Base-by-base conservation (phyloP, 768 basidiomycete species). In the Tylopilus vinaceipallidus region DNA sequence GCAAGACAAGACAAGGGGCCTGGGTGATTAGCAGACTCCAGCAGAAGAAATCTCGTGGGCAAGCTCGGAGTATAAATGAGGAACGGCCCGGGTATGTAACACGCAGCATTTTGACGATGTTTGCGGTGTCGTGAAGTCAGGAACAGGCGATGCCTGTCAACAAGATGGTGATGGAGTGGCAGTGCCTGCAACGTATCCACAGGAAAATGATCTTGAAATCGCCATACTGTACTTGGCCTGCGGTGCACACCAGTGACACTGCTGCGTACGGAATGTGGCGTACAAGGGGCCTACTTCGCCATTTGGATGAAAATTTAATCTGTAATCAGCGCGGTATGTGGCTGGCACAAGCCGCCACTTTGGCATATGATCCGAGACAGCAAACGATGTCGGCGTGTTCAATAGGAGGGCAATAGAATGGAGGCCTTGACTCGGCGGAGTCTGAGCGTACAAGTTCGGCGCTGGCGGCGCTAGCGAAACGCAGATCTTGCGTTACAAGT, bases 21-120 rank as follows among this genome's bases (percentile, higher is more conserved):
- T 35, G 16, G 35, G 40, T 12, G 41, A 38, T 50, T 26, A 42
- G 20, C 32, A 45, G 39, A 29, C 36, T 36, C 26, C 22, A 27
- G 41, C 42, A 29, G n/a, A 37, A 47, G 22, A 19, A 16, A 16
- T 44, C 39, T 44, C 24, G 40, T 47, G 52, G 42, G 17, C 20
- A 22, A 17, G 20, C 24, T 23, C 27, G 40, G 39, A 36, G 52
- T 65, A 63, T 63, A 63, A 56, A 63, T 45, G 50, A 53, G 33
- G 52, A 37, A 59, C 50, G 53, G 51, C 51, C 29, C 36, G 14
- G 37, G 33, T 26, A 38, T 34, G 32, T 13, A 33, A 16, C 29
- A 36, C 30, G 40, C 38, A 37, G 22, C 44, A 42, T 50, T 32
- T 38, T 53, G 57, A 45, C 41, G 20, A 34, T 16, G 42, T 20